These are phyloP conservation scores for Camelina neglecta DNA, from an alignment of 345 rosid genomes.

Conservation along the genomic window DNA sequence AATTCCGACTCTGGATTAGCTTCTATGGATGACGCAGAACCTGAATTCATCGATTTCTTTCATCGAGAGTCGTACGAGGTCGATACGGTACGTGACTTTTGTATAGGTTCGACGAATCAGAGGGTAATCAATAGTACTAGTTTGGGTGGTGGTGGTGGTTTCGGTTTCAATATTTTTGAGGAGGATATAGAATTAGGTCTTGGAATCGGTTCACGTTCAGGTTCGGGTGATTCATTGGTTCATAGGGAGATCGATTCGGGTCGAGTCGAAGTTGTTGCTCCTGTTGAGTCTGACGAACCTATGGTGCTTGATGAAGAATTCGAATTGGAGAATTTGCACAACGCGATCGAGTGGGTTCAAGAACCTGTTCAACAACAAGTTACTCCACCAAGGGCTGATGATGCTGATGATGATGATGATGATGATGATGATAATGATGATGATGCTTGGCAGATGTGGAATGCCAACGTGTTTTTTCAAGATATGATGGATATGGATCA, in stretches of 20 bases:
- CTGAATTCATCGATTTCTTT: conserved; percentile 41
- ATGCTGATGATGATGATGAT: too few species aligned
- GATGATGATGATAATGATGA: too few species aligned
- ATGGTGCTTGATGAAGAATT: conserved; percentile 34
- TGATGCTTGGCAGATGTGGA: not conserved
- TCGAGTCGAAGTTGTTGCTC: conserved; percentile 1
- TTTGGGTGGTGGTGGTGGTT: not conserved
- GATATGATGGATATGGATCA: conserved; percentile 21
- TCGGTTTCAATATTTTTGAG: conserved; percentile 6
- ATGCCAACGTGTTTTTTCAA: not conserved
- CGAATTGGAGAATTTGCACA: conserved; percentile 44
- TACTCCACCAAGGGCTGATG: not conserved
- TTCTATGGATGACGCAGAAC: conserved; percentile 12
- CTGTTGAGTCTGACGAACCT: not conserved
- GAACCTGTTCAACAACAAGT: not conserved
- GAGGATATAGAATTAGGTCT: conserved; percentile 35
- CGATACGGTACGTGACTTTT: not conserved
- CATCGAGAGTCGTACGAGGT: conserved; percentile 23
- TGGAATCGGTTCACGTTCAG: conserved; percentile 27
- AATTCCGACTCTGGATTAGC: conserved; percentile 17
- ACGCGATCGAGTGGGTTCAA: conserved; percentile 13
- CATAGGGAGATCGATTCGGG: conserved; percentile 29
- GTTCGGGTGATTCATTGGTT: conserved; percentile 13
- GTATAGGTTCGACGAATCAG: conserved; percentile 18
- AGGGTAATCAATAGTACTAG: not conserved